Evolutionary conservation across 2,329 filamentous ascomycete genomes (phyloP).

Genomic region (Botrytis deweyae): DNA sequence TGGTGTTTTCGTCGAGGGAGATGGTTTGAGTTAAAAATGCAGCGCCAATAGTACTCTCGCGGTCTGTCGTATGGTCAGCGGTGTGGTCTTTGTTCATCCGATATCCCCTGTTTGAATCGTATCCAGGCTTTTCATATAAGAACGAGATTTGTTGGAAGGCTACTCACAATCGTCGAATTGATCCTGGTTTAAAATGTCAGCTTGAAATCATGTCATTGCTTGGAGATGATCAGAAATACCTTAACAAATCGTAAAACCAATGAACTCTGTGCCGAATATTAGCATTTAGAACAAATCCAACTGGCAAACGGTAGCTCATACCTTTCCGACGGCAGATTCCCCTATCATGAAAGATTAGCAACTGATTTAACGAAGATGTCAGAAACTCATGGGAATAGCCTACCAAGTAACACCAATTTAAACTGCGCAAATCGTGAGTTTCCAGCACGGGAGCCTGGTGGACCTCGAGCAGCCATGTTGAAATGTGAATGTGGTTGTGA

Average conservation of each 20-base stretch:
- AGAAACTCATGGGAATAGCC: conserved; percentile 38
- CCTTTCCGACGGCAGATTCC: conserved; percentile 99
- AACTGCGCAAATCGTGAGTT: conserved; percentile 96
- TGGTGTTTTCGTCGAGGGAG: conserved; percentile 95
- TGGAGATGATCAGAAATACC: conserved; percentile 53
- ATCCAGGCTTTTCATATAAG: background rate
- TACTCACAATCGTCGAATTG: conserved; percentile 79
- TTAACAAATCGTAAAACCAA: conserved; percentile 98
- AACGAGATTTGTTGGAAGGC: background rate
- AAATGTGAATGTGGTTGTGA: conserved; percentile 22
- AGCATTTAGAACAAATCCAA: conserved; percentile 25
- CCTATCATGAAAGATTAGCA: conserved; percentile 57
- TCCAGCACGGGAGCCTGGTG: conserved; percentile 59
- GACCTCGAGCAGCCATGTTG: conserved; percentile 82
- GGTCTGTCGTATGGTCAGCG: conserved; percentile 17
- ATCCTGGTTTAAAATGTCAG: conserved; percentile 57
- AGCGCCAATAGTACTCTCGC: conserved; percentile 55
- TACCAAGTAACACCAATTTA: conserved; percentile 96
- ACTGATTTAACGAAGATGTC: background rate
- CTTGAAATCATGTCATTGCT: background rate
- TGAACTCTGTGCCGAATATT: conserved; percentile 67
- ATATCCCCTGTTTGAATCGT: background rate
- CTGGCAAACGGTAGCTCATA: conserved; percentile 43
- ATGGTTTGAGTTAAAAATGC: conserved; percentile 99
- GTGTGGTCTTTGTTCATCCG: conserved; percentile 11